Conservation (phyloP, 2,329 filamentous ascomycete species). For the Volutella citrinella region DNA sequence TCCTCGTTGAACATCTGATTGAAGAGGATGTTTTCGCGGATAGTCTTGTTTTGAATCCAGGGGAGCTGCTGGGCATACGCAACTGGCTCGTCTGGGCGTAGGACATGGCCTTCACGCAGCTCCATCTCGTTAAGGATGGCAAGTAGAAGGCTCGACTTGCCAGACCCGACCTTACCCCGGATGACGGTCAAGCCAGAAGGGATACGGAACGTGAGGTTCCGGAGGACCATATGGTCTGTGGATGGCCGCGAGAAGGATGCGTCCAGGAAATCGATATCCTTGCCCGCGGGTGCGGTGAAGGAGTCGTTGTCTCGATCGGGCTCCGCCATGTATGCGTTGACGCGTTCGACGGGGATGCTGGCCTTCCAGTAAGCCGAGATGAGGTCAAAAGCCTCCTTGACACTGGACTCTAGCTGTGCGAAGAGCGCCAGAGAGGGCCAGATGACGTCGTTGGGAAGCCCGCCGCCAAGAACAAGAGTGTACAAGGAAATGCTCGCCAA, state of each 20-base stretch:
- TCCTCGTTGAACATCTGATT: constrained; percentile 51
- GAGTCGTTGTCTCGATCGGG: constrained; percentile 65
- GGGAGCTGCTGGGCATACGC: constrained; percentile 59
- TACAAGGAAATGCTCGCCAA: constrained; percentile 80
- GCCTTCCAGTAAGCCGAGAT: constrained; percentile 78
- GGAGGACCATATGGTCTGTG: constrained; percentile 49
- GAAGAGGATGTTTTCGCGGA: constrained; percentile 64
- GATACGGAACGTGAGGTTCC: constrained; percentile 45
- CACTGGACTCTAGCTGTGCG: constrained; percentile 66
- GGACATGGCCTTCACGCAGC: constrained; percentile 50
- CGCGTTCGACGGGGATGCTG: constrained; percentile 75
- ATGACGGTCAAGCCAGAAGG: constrained; percentile 51
- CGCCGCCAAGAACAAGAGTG: constrained; percentile 65
- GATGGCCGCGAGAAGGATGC: constrained; percentile 82
- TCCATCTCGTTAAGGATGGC: constrained; percentile 65
- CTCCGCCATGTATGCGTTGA: constrained; percentile 84
- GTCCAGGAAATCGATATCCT: constrained; percentile 52
- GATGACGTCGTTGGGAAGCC: constrained; percentile 74
- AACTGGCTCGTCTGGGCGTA: constrained; percentile 47
- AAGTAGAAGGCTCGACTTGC: constrained; percentile 60
- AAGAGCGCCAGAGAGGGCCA: constrained; percentile 87
- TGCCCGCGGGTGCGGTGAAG: constrained; percentile 28
- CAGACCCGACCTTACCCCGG: constrained; percentile 58
- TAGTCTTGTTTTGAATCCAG: constrained; percentile 64
- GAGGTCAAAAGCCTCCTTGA: constrained; percentile 72